These are phyloP conservation scores for Citrullus amarus DNA, from an alignment of 306 rosid genomes.

Conservation along the genomic window DNA sequence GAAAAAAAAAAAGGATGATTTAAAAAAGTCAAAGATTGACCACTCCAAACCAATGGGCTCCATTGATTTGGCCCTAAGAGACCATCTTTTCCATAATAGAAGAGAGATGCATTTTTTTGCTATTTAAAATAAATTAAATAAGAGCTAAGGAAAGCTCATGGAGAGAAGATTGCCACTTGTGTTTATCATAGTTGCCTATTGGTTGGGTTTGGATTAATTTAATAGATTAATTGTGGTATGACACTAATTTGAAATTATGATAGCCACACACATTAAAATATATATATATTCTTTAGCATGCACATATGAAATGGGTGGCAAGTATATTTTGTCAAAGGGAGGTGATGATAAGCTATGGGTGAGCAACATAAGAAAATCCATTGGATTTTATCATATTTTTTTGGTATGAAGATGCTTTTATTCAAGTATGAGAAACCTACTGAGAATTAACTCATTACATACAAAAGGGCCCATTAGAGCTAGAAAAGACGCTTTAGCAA, in stretches of 20 bases:
- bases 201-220: neutral
- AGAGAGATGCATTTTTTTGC: neutral
- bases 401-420: too few species aligned
- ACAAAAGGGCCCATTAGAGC: too few species aligned
- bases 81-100: neutral
- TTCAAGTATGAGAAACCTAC: too few species aligned
- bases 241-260: neutral
- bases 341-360: neutral
- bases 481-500: too few species aligned
- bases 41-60: neutral
- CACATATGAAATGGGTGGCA: neutral
- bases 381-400: too few species aligned
- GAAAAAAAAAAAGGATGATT: neutral
- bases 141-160: neutral
- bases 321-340: neutral
- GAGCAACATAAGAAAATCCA: too few species aligned
- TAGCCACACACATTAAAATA: neutral
- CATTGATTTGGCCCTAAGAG: slow-evolving; percentile 1
- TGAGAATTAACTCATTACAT: too few species aligned
- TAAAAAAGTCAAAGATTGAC: slow-evolving; percentile 7
- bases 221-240: neutral
- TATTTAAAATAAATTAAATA: neutral
- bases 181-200: neutral
- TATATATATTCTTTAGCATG: neutral
- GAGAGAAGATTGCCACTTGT: slow-evolving; percentile 5